These are phyloP conservation scores for Colletotrichum liaoningense DNA, from an alignment of 2,329 filamentous ascomycete species.

Conservation along the genomic window DNA sequence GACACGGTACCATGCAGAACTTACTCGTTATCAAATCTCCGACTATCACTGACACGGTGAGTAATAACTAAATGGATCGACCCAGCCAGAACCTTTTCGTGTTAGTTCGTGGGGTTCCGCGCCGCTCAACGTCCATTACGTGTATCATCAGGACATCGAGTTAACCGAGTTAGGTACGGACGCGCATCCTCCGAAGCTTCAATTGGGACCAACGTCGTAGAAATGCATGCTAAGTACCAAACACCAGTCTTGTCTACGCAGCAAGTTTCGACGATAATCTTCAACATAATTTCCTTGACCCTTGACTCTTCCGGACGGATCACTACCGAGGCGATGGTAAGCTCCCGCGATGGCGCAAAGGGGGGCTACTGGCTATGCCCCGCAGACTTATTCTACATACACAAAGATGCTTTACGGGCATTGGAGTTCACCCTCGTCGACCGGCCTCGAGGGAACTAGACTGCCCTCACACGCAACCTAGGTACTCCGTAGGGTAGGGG, in stretches of 20 bases:
- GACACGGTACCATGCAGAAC: no score
- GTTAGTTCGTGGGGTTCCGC: background rate
- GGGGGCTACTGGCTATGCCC: background rate
- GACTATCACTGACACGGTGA: background rate
- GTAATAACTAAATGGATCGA: background rate
- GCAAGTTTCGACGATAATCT: background rate
- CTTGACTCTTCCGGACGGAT: background rate
- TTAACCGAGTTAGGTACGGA: background rate
- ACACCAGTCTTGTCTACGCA: background rate
- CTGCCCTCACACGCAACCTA: background rate
- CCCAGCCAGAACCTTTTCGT: background rate
- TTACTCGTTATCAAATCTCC: background rate
- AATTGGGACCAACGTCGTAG: no score
- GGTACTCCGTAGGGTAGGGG: background rate
- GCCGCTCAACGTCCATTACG: background rate
- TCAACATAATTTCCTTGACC: background rate
- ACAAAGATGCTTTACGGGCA: background rate
- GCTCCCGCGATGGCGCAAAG: background rate
- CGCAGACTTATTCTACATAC: background rate
- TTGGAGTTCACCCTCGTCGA: no score
- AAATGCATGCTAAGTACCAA: no score
- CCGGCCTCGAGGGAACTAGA: background rate
- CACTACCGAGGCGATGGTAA: background rate
- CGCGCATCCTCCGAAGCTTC: no score
- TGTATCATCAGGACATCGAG: background rate